phyloP scores from a whole-genome alignment of 1,284 basidiomycete species.

The Lentinula novae-zelandiae region DNA sequence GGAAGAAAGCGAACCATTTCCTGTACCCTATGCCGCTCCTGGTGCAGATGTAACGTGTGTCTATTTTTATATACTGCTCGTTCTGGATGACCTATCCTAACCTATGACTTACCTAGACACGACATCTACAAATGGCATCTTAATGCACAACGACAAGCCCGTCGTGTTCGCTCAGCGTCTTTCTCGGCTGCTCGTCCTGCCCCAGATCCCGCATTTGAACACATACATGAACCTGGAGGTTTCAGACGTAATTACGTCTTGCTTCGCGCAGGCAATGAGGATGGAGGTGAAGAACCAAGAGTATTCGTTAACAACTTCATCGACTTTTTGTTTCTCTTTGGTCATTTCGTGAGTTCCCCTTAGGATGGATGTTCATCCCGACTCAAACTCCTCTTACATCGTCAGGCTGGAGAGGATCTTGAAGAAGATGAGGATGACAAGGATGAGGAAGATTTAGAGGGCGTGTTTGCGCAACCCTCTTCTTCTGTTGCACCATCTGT shows the following conservation, averaged over 20 bases:
- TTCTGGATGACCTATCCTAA: no score
- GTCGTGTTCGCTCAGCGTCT: slow-evolving; percentile 66
- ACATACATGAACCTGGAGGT: slow-evolving; percentile 91
- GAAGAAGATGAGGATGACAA: slow-evolving; percentile 75
- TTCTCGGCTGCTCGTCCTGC: slow-evolving; percentile 55
- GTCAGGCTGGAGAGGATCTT: slow-evolving; percentile 88
- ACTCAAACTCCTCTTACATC: slow-evolving; percentile 2
- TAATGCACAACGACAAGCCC: slow-evolving; percentile 52
- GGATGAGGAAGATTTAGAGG: slow-evolving; percentile 39
- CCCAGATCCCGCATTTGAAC: slow-evolving; percentile 74
- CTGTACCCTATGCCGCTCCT: slow-evolving; percentile 79
- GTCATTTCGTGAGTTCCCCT: slow-evolving; percentile 79
- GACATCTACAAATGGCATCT: slow-evolving; percentile 93
- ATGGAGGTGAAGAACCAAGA: slow-evolving; percentile 59
- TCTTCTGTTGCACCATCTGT: slow-evolving; percentile 14
- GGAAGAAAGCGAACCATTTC: slow-evolving; percentile 67
- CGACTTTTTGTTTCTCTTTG: slow-evolving; percentile 90
- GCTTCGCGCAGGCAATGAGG: slow-evolving; percentile 58
- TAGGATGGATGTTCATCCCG: not conserved
- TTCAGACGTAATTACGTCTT: slow-evolving; percentile 87
- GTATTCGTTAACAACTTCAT: slow-evolving; percentile 79
- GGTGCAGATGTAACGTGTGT: slow-evolving; percentile 91
- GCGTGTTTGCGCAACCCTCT: slow-evolving; percentile 22
- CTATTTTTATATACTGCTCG: slow-evolving; percentile 5
- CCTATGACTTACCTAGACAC: slow-evolving; percentile 48